Conservation (phyloP, 805 yeast species). For the Saccharomycopsis sp. region DNA sequence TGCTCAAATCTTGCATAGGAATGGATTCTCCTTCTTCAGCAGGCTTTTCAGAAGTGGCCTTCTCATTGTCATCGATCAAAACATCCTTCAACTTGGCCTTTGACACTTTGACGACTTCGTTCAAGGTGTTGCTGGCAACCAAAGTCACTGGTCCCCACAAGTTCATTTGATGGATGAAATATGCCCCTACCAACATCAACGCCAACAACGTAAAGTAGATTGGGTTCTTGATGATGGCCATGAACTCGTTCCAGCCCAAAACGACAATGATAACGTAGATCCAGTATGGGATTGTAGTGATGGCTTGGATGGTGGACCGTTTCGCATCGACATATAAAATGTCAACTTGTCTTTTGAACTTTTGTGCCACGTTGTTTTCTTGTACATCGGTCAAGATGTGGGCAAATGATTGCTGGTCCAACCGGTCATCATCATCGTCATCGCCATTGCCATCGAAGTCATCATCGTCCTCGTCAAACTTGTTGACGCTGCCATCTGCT, state of each 20-base stretch:
- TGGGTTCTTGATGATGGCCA: conserved; percentile 82
- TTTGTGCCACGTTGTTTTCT: conserved; percentile 44
- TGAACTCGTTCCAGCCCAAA: conserved; percentile 92
- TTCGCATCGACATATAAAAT: conserved; percentile 79
- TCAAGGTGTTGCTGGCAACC: conserved; percentile 48
- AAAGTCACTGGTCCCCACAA: conserved; percentile 67
- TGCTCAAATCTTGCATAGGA: conserved; percentile 15
- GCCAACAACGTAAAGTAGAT: conserved; percentile 59
- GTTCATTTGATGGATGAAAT: conserved; percentile 60
- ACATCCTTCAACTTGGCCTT: conserved; percentile 28
- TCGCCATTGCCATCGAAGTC: conserved; percentile 28
- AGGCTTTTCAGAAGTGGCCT: not conserved
- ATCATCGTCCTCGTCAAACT: conserved; percentile 34
- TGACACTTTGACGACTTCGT: conserved; percentile 46
- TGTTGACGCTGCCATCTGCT: conserved; percentile 27
- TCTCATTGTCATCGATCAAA: conserved; percentile 15
- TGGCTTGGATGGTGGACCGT: conserved; percentile 69
- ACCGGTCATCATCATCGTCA: conserved; percentile 19
- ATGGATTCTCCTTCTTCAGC: conserved; percentile 5
- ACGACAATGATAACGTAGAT: conserved; percentile 64
- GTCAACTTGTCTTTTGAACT: conserved; percentile 69
- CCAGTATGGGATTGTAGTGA: conserved; percentile 76
- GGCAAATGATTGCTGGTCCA: conserved; percentile 24
- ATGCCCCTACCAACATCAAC: conserved; percentile 48
- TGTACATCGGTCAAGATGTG: conserved; percentile 46